These are phyloP conservation scores for Hypoxylon cercidicola DNA, from an alignment of 495 filamentous ascomycete genomes.

Conservation along the genomic window DNA sequence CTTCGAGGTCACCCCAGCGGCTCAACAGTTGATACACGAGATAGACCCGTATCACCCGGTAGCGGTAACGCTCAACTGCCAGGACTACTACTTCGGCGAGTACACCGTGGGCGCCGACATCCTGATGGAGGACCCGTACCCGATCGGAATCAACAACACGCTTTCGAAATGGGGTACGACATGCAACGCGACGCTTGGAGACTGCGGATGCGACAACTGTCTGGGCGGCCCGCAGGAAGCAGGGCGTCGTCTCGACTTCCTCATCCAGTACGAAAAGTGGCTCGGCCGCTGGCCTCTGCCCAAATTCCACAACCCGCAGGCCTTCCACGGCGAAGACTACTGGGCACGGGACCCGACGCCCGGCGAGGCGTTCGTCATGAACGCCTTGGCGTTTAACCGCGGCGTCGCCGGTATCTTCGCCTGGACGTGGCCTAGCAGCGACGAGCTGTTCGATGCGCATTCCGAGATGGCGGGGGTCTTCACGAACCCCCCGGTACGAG, in stretches of 20 bases:
- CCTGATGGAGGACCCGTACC: constrained; percentile 74
- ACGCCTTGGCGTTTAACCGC: constrained; percentile 68
- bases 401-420: constrained; percentile 64
- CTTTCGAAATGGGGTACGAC: constrained; percentile 62
- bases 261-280: constrained; percentile 56
- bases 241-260: constrained; percentile 60
- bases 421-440: constrained; percentile 65
- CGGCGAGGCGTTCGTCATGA: constrained; percentile 69
- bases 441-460: constrained; percentile 54
- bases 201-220: constrained; percentile 80
- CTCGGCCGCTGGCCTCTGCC: constrained; percentile 62
- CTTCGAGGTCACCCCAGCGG: constrained; percentile 55
- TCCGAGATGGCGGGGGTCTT: constrained; percentile 58
- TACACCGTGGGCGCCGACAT: constrained; percentile 72
- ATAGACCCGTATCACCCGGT: constrained; percentile 78
- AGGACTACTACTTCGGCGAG: constrained; percentile 72
- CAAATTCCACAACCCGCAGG: constrained; percentile 70
- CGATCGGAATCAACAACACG: constrained; percentile 67
- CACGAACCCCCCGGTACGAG: constrained; percentile 48
- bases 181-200: constrained; percentile 74
- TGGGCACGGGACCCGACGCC: constrained; percentile 67
- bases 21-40: constrained; percentile 57
- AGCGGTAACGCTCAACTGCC: constrained; percentile 73
- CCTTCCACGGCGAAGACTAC: constrained; percentile 70
- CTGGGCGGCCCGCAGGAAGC: constrained; percentile 66